Conservation (phyloP, 169 alveolate genomes). For the Plasmodium cynomolgi region DNA sequence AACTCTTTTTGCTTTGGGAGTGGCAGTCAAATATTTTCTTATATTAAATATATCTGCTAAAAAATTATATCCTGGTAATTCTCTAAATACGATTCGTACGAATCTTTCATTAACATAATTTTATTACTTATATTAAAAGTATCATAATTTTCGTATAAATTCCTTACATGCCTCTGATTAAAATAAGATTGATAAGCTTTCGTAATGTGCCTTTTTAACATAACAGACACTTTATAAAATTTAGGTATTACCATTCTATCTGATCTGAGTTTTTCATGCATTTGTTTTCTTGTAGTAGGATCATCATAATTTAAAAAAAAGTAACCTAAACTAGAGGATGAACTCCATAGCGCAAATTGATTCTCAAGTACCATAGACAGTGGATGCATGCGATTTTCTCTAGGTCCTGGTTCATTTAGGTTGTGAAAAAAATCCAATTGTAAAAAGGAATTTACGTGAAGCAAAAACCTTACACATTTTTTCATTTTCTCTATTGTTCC, state of each 20-base stretch:
- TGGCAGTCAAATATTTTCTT: slow-evolving; percentile 3
- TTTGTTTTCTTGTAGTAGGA: not conserved
- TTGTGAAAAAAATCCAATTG: slow-evolving; percentile 54
- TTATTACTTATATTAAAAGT: slow-evolving; percentile 21
- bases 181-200: slow-evolving; percentile 19
- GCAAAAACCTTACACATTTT: not conserved
- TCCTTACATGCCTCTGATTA: slow-evolving; percentile 31
- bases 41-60: slow-evolving; percentile 54
- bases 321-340: not conserved
- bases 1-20: not conserved
- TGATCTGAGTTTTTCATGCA: not conserved
- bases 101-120: slow-evolving; percentile 51
- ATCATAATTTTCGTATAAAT: slow-evolving; percentile 14
- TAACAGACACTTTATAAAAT: not conserved
- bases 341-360: slow-evolving; percentile 11
- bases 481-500: slow-evolving; percentile 42
- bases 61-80: slow-evolving; percentile 27
- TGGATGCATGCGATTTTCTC: slow-evolving; percentile 1
- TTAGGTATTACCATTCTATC: slow-evolving; percentile 18
- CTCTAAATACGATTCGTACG: slow-evolving; percentile 26
- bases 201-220: not conserved
- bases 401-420: slow-evolving; percentile 36
- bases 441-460: slow-evolving; percentile 49
- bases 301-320: slow-evolving; percentile 44
- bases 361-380: slow-evolving; percentile 17